Conservation (phyloP, 1,139 yeast species). For the Taphrina wiesneri region DNA sequence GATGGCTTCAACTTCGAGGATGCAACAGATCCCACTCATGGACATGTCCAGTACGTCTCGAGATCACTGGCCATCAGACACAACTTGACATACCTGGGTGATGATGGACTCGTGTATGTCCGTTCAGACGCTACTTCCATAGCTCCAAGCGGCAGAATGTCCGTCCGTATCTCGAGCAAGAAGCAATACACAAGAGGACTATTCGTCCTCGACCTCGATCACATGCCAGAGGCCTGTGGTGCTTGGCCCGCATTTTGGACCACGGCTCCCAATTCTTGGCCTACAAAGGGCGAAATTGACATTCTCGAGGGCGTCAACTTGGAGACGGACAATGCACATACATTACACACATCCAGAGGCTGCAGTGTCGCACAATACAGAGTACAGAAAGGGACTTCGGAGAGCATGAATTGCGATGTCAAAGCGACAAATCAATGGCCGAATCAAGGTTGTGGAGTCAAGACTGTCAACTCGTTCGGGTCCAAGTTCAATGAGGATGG, state of each 20-base stretch:
- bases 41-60: slow-evolving; percentile 27
- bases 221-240: slow-evolving; percentile 36
- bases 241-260: slow-evolving; percentile 38
- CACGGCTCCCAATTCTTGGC: slow-evolving; percentile 32
- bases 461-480: slow-evolving; percentile 28
- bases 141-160: slow-evolving; percentile 30
- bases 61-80: slow-evolving; percentile 14
- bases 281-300: slow-evolving; percentile 34
- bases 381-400: slow-evolving; percentile 15
- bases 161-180: slow-evolving; percentile 31
- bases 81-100: slow-evolving; percentile 31
- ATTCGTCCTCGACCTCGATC: slow-evolving; percentile 32
- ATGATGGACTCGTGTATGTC: slow-evolving; percentile 28
- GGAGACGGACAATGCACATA: slow-evolving; percentile 22
- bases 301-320: slow-evolving; percentile 35
- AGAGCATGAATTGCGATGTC: slow-evolving; percentile 32
- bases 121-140: slow-evolving; percentile 16
- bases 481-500: slow-evolving; percentile 16
- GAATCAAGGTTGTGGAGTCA: slow-evolving; percentile 36
- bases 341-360: slow-evolving; percentile 34
- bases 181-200: slow-evolving; percentile 21
- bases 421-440: slow-evolving; percentile 28
- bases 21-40: slow-evolving; percentile 35
- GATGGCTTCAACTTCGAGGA: slow-evolving; percentile 32
- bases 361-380: slow-evolving; percentile 27